Percentiles rank a stretch among this genome's conserved stretches.
These are phyloP conservation scores for Suillus subalutaceus DNA, from an alignment of 768 basidiomycete genomes.

Conservation along the genomic window DNA sequence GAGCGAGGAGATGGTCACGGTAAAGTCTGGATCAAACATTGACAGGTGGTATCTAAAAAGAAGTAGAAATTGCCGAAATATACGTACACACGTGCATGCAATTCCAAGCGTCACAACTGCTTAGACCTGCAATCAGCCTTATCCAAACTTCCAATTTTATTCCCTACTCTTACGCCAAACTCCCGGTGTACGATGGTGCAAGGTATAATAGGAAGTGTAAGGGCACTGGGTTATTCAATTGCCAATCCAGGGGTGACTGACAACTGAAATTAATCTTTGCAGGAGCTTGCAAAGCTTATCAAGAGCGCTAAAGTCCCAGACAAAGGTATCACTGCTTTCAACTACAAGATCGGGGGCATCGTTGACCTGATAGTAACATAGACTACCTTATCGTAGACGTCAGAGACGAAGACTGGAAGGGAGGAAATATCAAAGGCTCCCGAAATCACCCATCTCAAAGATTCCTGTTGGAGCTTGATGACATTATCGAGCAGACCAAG, in stretches of 20 bases:
- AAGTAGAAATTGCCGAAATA: too few species aligned
- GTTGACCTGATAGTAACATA: conserved; percentile 7
- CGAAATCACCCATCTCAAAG: conserved; percentile 62
- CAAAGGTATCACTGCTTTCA: conserved; percentile 35
- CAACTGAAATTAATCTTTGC: conserved; percentile 12
- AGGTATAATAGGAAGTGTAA: conserved; percentile 7
- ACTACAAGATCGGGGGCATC: neutral
- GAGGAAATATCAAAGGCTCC: conserved; percentile 76
- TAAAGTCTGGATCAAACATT: too few species aligned
- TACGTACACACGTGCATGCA: neutral
- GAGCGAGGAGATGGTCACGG: too few species aligned
- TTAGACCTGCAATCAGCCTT: neutral
- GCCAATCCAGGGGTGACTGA: neutral
- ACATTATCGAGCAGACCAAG: conserved; percentile 62
- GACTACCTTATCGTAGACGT: conserved; percentile 84
- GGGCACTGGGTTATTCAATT: neutral
- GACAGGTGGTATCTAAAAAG: too few species aligned
- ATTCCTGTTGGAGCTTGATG: conserved; percentile 60
- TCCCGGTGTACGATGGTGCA: conserved; percentile 1
- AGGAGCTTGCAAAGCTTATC: conserved; percentile 74
- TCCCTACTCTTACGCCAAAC: neutral
- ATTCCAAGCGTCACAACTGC: neutral
- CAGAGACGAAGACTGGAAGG: conserved; percentile 78
- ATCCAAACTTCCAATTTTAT: neutral
- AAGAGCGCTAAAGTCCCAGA: conserved; percentile 61